Percentiles rank a stretch among this genome's conserved stretches.
Evolutionary conservation across 345 rosid species (phyloP).

Genomic region (Eucalyptus shirleyi): DNA sequence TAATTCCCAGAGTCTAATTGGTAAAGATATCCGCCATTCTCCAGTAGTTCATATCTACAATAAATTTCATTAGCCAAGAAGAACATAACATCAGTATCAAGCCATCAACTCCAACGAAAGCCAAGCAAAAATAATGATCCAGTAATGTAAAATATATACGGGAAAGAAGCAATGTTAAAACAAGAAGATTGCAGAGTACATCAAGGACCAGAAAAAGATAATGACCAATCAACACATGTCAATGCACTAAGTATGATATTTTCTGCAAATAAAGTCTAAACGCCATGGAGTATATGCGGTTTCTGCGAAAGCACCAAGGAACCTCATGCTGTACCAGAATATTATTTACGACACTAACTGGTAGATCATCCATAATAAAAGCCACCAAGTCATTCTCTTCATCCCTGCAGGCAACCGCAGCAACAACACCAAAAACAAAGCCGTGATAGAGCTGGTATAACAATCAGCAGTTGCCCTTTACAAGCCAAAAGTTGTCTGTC

Average conservation of each 20-base stretch:
- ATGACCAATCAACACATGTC: background rate
- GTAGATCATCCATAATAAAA: background rate
- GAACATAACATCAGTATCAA: background rate
- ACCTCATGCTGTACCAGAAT: background rate
- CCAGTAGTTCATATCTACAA: background rate
- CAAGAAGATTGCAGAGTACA: background rate
- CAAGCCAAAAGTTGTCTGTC: background rate
- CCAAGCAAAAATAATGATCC: background rate
- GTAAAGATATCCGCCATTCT: background rate
- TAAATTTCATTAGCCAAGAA: background rate
- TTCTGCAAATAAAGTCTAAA: background rate
- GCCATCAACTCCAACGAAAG: background rate
- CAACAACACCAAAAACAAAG: background rate
- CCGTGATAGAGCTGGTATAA: background rate
- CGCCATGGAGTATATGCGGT: background rate
- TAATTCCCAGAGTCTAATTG: slow-evolving; percentile 1
- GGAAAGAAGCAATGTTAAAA: background rate
- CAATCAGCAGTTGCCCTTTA: background rate
- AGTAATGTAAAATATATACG: background rate
- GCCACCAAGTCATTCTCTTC: background rate
- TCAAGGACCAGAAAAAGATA: background rate
- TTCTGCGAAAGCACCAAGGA: background rate
- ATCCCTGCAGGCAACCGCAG: background rate
- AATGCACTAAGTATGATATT: background rate
- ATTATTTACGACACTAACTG: background rate